A percentile compares a stretch with the other conserved stretches of the same genome.
Conservation (phyloP, 208 protist genomes). For the Wallacemonas sp. region DNA sequence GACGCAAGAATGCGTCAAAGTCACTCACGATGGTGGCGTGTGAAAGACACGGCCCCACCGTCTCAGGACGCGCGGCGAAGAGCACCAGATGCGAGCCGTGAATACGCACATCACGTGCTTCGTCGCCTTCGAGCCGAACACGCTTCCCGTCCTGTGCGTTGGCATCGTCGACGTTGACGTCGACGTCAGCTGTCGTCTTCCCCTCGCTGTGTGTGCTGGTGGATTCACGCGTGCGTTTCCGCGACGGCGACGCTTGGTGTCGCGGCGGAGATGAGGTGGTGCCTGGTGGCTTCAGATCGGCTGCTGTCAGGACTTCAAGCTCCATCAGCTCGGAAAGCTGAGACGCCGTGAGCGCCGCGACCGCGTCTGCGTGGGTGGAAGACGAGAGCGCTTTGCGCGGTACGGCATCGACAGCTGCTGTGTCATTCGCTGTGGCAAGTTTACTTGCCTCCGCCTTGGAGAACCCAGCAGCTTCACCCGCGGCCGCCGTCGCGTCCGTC, state of each 20-base stretch:
- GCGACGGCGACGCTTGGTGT: too few species aligned
- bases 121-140: too few species aligned
- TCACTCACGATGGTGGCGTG: background rate
- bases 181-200: too few species aligned
- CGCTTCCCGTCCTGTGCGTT: too few species aligned
- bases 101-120: background rate
- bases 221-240: too few species aligned
- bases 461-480: too few species aligned
- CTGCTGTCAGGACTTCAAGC: background rate
- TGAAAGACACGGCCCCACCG: background rate
- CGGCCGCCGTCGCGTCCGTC: background rate
- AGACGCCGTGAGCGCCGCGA: constrained; percentile 28
- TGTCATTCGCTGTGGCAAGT: background rate
- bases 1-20: background rate
- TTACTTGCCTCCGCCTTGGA: background rate
- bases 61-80: background rate
- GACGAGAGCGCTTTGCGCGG: too few species aligned
- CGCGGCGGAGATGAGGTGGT: too few species aligned
- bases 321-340: constrained; percentile 20
- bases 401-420: background rate
- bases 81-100: constrained; percentile 8
- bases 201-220: too few species aligned
- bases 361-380: too few species aligned
- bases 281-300: background rate
- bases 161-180: too few species aligned